Conservation (phyloP, 2,329 filamentous ascomycete genomes). For the Setomelanomma holmii region DNA sequence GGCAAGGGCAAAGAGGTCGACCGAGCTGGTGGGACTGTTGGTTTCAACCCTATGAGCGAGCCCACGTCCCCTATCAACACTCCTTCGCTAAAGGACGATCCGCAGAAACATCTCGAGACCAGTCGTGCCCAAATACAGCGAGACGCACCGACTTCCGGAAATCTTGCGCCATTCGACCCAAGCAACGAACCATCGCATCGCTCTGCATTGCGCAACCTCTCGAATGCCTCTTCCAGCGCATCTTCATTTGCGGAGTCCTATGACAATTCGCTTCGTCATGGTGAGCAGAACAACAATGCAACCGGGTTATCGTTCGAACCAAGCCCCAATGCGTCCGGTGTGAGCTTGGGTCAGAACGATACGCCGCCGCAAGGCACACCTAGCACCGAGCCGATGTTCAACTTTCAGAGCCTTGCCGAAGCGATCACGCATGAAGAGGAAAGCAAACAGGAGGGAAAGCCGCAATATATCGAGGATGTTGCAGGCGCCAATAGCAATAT, state of each 20-base stretch:
- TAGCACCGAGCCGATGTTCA: slow-evolving; percentile 81
- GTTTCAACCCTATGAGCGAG: slow-evolving; percentile 53
- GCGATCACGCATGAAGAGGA: slow-evolving; percentile 73
- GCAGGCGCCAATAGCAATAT: slow-evolving; percentile 8
- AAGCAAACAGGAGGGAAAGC: slow-evolving; percentile 51
- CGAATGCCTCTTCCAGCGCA: slow-evolving; percentile 82
- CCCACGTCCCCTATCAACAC: slow-evolving; percentile 53
- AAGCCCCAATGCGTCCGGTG: slow-evolving; percentile 61
- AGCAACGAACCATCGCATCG: slow-evolving; percentile 55
- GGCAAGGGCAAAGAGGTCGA: slow-evolving; percentile 59
- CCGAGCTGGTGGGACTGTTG: slow-evolving; percentile 46
- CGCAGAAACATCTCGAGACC: slow-evolving; percentile 56
- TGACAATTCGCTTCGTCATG: slow-evolving; percentile 36
- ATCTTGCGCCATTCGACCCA: slow-evolving; percentile 53
- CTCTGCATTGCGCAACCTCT: slow-evolving; percentile 81
- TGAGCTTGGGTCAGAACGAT: slow-evolving; percentile 48
- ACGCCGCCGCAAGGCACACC: slow-evolving; percentile 50
- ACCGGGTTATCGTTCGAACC: slow-evolving; percentile 57
- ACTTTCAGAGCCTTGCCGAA: slow-evolving; percentile 85
- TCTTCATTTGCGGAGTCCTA: slow-evolving; percentile 78
- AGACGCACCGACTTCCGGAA: slow-evolving; percentile 43
- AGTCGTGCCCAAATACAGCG: slow-evolving; percentile 53
- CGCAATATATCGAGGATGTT: slow-evolving; percentile 51
- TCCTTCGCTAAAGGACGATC: slow-evolving; percentile 41
- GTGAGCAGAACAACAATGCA: slow-evolving; percentile 39